Base-by-base conservation (phyloP, 257 asterid species). In the Phtheirospermum japonicum region DNA sequence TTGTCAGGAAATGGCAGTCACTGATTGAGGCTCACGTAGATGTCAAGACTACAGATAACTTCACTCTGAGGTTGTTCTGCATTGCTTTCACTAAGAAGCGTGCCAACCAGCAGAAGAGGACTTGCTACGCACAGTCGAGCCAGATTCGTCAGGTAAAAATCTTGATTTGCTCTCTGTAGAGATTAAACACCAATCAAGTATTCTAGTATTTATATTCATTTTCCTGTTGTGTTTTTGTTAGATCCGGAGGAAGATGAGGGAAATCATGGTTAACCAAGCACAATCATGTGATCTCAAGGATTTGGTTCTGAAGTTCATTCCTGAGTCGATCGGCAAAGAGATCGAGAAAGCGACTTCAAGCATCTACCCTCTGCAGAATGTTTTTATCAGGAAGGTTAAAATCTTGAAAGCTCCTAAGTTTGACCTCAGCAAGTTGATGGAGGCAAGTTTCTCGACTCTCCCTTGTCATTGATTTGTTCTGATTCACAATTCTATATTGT, bases 1-100 rank as follows among this genome's bases (percentile, higher is more conserved):
- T 80, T 13, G 86, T 80, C 16, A 69, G 73, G 66, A 80, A 77
- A 62, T 80, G 85, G 83, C 86, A 80, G 26, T 14, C n/a, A n/a
- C n/a, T n/a, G n/a, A n/a, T n/a, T n/a, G n/a, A n/a, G n/a, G n/a
- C n/a, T n/a, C n/a, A n/a, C n/a, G n/a, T n/a, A n/a, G n/a, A n/a
- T n/a, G n/a, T n/a, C n/a, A n/a, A n/a, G n/a, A n/a, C n/a, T n/a
- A 77, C 86, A 5, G 86, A 80, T 46, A 66, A 32, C 73, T 80
- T 64, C n/a, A 77, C 83, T 20, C 50, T 80, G 26, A 72, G 86
- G 66, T 46, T 77, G 83, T 80, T 80, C 74, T 80, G 83, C 78
- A 80, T 80, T 65, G 85, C 74, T 26, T 80, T 80, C 59, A 77
- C 85, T 2, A 80, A 77, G 72, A 80, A 80, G 74, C 85, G 85